These are phyloP conservation scores for Fusarium citri DNA, from an alignment of 2,329 filamentous ascomycete genomes.

Conservation along the genomic window DNA sequence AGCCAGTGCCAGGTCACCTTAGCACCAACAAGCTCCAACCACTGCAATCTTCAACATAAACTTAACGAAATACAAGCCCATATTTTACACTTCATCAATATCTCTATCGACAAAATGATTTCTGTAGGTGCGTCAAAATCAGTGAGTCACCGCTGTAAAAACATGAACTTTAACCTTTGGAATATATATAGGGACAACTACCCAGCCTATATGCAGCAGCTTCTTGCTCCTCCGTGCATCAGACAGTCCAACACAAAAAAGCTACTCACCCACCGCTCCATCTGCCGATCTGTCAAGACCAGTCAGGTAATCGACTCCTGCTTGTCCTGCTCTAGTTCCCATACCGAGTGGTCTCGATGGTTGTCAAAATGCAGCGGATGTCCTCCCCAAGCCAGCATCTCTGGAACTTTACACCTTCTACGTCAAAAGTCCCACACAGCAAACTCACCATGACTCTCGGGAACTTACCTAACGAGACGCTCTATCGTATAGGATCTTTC, in stretches of 20 bases:
- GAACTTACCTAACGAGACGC: neutral
- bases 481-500: neutral
- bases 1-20: neutral
- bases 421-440: neutral
- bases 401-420: neutral
- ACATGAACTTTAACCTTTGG: neutral
- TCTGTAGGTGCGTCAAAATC: neutral
- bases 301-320: too few relatives aligned
- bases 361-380: too few relatives aligned
- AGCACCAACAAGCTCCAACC: neutral
- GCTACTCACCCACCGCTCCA: too few relatives aligned
- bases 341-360: too few relatives aligned
- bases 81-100: neutral
- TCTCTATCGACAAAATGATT: neutral
- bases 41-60: neutral
- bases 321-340: too few relatives aligned
- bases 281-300: too few relatives aligned
- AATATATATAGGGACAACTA: neutral
- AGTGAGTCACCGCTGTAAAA: neutral
- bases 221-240: too few relatives aligned
- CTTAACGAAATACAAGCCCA: neutral
- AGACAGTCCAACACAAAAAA: too few relatives aligned
- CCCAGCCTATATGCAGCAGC: neutral
- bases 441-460: neutral
- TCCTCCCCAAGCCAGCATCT: too few relatives aligned